Percentiles rank a stretch among this genome's conserved stretches.
Conservation (phyloP, 2,329 filamentous ascomycete genomes). For the Bisporella sp. region DNA sequence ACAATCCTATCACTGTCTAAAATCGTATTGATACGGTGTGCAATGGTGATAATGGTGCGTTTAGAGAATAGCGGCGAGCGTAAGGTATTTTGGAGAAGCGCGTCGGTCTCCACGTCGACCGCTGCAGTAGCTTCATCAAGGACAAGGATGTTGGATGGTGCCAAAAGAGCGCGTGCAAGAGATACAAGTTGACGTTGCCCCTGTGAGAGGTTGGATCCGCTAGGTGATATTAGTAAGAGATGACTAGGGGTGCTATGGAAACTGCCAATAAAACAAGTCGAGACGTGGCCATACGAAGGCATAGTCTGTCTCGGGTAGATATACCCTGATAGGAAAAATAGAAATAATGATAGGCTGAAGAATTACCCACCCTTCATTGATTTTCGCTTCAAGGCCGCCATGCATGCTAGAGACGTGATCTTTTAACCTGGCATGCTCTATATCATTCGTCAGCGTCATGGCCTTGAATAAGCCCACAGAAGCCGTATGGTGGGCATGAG, state of each 20-base stretch:
- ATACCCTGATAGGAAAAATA: not conserved
- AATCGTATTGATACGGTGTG: conserved; percentile 97
- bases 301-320: not conserved
- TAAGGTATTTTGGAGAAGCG: conserved; percentile 57
- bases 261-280: not conserved
- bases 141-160: conserved; percentile 93
- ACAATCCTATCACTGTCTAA: conserved; percentile 83
- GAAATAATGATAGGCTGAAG: not conserved
- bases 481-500: no score
- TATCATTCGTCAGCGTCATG: conserved; percentile 31
- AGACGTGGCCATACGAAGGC: not conserved
- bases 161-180: conserved; percentile 85
- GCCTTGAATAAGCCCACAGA: no score
- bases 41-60: conserved; percentile 95
- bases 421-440: conserved; percentile 88
- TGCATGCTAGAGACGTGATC: conserved; percentile 83
- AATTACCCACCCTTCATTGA: conserved; percentile 80
- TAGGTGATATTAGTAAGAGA: conserved; percentile 28
- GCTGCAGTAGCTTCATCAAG: conserved; percentile 91
- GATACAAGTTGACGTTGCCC: conserved; percentile 93
- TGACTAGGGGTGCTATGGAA: not conserved
- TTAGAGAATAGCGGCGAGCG: conserved; percentile 69
- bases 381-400: conserved; percentile 80
- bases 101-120: conserved; percentile 62
- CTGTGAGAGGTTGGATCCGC: conserved; percentile 85